These are phyloP conservation scores for Chaetothyriales sp. DNA, from an alignment of 2,329 filamentous ascomycete species.

Conservation along the genomic window DNA sequence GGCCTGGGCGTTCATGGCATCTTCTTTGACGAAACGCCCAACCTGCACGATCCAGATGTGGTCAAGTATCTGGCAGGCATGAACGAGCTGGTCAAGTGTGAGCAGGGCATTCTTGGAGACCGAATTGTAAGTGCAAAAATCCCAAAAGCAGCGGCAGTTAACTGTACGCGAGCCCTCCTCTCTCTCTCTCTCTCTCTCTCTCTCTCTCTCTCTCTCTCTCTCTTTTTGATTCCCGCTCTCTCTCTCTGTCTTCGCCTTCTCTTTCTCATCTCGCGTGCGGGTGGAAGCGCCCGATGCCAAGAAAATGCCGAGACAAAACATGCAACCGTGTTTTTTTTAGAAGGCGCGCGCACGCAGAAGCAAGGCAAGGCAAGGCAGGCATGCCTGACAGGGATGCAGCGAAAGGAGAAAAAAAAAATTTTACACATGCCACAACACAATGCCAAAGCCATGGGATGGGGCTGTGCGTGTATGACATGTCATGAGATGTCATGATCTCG, in stretches of 20 bases:
- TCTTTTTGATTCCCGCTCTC: no score
- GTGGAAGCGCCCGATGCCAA: no score
- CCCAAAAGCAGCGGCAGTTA: not conserved
- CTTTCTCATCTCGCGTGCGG: not conserved
- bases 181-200: no score
- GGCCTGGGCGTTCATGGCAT: slow-evolving; percentile 23
- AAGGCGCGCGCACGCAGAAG: not conserved
- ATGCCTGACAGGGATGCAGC: not conserved
- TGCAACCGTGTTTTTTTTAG: not conserved
- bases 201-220: no score
- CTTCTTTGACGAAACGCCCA: slow-evolving; percentile 27
- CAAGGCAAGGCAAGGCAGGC: no score
- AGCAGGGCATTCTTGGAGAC: not conserved
- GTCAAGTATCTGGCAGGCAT: slow-evolving; percentile 14
- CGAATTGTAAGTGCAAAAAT: not conserved
- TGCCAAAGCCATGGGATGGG: not conserved
- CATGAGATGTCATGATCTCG: not conserved
- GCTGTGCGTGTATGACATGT: no score
- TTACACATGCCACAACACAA: no score
- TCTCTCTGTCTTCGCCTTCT: no score
- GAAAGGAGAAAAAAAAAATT: not conserved
- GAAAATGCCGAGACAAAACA: not conserved
- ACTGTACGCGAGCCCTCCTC: no score
- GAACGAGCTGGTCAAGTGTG: slow-evolving; percentile 11
- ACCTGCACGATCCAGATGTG: slow-evolving; percentile 12